Conservation (phyloP, 345 rosid species). For the Atalantia buxifolia region DNA sequence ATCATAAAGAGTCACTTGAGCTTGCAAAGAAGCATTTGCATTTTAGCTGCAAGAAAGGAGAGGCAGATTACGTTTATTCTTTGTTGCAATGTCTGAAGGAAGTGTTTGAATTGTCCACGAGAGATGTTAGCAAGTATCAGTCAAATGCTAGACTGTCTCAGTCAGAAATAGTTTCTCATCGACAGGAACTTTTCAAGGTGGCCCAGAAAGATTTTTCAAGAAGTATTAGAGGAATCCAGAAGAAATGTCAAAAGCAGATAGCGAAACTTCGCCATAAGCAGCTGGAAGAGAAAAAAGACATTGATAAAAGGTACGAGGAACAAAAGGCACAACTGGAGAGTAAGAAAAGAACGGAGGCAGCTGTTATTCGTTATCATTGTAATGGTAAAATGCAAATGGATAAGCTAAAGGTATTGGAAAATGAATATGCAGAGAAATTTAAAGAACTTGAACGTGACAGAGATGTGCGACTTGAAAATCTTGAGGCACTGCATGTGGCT, state of each 20-base stretch:
- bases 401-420: conserved; percentile 48
- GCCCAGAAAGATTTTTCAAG: conserved; percentile 44
- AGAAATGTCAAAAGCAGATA: conserved; percentile 46
- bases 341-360: conserved; percentile 39
- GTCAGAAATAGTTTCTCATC: conserved; percentile 15
- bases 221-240: conserved; percentile 46
- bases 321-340: conserved; percentile 47
- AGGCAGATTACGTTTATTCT: conserved; percentile 57
- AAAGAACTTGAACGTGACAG: conserved; percentile 35
- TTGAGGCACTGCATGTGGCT: conserved; percentile 39
- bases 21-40: conserved; percentile 61
- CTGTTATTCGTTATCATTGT: conserved; percentile 43
- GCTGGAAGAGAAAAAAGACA: conserved; percentile 37
- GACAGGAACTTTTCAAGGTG: conserved; percentile 29
- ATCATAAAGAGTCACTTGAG: conserved; percentile 59
- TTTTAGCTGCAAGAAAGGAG: conserved; percentile 59
- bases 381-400: conserved; percentile 33
- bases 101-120: conserved; percentile 31
- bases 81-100: conserved; percentile 57
- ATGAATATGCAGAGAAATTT: conserved; percentile 35
- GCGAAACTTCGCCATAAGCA: conserved; percentile 41
- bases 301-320: conserved; percentile 35
- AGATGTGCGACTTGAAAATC: conserved; percentile 33
- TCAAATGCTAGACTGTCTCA: conserved; percentile 24
- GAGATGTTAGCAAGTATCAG: conserved; percentile 21